These are phyloP conservation scores for Microdochium trichocladiopsis DNA, from an alignment of 2,329 filamentous ascomycete genomes.

Conservation along the genomic window DNA sequence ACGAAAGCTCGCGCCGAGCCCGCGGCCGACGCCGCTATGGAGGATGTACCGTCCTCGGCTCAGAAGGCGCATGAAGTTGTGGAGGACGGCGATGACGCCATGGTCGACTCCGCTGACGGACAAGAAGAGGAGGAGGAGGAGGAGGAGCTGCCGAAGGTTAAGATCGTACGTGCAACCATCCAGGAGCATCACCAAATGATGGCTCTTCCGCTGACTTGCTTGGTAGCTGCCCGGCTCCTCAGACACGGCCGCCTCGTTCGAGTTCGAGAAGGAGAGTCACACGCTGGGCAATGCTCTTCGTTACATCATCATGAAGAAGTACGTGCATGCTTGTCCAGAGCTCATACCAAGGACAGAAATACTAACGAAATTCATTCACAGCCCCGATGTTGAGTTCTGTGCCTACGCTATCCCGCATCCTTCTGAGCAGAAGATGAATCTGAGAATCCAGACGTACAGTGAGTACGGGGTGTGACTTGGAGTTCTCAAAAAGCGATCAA, in stretches of 20 bases:
- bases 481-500: neutral
- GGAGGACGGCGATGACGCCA: slow-evolving; percentile 28
- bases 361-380: slow-evolving; percentile 28
- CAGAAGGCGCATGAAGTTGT: slow-evolving; percentile 34
- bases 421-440: slow-evolving; percentile 92
- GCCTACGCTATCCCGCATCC: slow-evolving; percentile 97
- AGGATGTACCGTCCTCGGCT: slow-evolving; percentile 20
- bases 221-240: slow-evolving; percentile 73
- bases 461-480: slow-evolving; percentile 29
- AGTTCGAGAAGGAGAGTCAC: slow-evolving; percentile 90
- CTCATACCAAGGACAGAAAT: neutral
- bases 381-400: slow-evolving; percentile 94
- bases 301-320: slow-evolving; percentile 99
- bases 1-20: slow-evolving; percentile 12
- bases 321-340: slow-evolving; percentile 20
- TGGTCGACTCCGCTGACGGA: slow-evolving; percentile 21
- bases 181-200: neutral
- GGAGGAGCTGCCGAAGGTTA: slow-evolving; percentile 50
- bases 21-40: slow-evolving; percentile 17
- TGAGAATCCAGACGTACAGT: slow-evolving; percentile 97
- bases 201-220: neutral
- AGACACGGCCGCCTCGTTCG: slow-evolving; percentile 87
- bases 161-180: slow-evolving; percentile 43
- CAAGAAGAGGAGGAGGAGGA: slow-evolving; percentile 34
- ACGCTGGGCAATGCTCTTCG: slow-evolving; percentile 90